A percentile compares a stretch with the other conserved stretches of the same genome.
Conservation (phyloP, 2,329 filamentous ascomycete species). For the Colletotrichum lentis region DNA sequence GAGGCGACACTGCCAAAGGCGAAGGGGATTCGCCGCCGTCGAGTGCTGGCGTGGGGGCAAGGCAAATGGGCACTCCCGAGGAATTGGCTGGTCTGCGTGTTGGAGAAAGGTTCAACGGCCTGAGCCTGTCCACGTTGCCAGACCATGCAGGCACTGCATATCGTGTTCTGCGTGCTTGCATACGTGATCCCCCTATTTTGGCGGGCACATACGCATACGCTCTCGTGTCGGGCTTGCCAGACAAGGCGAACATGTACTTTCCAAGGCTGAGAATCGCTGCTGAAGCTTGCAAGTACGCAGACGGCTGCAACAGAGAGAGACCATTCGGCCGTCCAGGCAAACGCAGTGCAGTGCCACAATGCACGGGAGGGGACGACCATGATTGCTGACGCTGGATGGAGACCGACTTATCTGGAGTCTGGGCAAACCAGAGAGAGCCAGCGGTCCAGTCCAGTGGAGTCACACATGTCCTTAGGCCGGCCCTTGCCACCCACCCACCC, state of each 20-base stretch:
- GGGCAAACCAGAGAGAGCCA: neutral
- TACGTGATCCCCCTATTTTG: constrained; percentile 6
- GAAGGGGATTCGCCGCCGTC: too few relatives aligned
- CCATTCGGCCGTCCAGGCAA: neutral
- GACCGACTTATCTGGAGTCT: neutral
- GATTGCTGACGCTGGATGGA: neutral
- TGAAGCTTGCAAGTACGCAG: neutral
- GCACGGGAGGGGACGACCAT: neutral
- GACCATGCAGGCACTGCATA: constrained; percentile 11
- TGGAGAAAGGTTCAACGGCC: neutral
- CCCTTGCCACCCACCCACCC: neutral
- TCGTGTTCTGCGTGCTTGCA: neutral
- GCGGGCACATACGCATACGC: neutral
- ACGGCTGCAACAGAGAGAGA: neutral
- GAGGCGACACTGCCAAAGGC: too few relatives aligned
- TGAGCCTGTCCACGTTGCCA: constrained; percentile 14
- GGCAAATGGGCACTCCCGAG: neutral
- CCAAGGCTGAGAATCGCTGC: constrained; percentile 24
- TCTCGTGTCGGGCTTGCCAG: constrained; percentile 1
- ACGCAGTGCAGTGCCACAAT: constrained; percentile 9
- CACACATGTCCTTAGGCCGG: neutral
- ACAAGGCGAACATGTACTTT: constrained; percentile 20
- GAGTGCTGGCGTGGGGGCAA: neutral
- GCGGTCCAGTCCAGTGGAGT: neutral
- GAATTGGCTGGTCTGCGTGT: neutral